These are phyloP conservation scores for Prunus davidiana DNA, from an alignment of 306 rosid genomes.

Conservation along the genomic window DNA sequence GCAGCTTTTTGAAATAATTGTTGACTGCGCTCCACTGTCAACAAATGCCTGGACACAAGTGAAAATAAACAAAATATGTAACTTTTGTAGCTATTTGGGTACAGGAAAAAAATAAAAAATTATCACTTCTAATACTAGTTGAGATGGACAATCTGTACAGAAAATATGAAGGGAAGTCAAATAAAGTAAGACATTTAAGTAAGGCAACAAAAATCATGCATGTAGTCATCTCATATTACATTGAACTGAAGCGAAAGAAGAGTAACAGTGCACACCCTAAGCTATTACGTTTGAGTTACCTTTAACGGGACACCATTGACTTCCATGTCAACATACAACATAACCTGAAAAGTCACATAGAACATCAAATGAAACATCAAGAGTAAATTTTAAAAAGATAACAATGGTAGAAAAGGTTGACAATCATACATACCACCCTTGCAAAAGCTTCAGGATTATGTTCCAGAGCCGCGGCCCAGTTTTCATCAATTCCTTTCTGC, in stretches of 20 bases:
- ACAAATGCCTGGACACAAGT: constrained; percentile 82
- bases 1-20: constrained; percentile 93
- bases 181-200: neutral
- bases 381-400: neutral
- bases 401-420: constrained; percentile 6
- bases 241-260: constrained; percentile 16
- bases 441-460: constrained; percentile 98
- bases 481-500: constrained; percentile 98
- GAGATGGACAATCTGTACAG: neutral
- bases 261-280: neutral
- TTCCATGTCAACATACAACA: constrained; percentile 99
- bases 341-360: constrained; percentile 52
- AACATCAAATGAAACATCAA: neutral
- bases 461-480: constrained; percentile 97
- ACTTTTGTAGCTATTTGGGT: neutral
- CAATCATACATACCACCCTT: constrained; percentile 71
- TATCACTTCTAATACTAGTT: neutral
- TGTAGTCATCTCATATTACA: constrained; percentile 8
- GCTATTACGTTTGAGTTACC: constrained; percentile 42
- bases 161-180: neutral
- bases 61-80: neutral
- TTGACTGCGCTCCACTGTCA: constrained; percentile 98
- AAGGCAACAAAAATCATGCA: constrained; percentile 10
- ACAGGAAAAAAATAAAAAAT: neutral
- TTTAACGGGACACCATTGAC: constrained; percentile 92